Base-by-base conservation (phyloP, 139 green algal species). In the Tetradesmus lagerheimii region DNA sequence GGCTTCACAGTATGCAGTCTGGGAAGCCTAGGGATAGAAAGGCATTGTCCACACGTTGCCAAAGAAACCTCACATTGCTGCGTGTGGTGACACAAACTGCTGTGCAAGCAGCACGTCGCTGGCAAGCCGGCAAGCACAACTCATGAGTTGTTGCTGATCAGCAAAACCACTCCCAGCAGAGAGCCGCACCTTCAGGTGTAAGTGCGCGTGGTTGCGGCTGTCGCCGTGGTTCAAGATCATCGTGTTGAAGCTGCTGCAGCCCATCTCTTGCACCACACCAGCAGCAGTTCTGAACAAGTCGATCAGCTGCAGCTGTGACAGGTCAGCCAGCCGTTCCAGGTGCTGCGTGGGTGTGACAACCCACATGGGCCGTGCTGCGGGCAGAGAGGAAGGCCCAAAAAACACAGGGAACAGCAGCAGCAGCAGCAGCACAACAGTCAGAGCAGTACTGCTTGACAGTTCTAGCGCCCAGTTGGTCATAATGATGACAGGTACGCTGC, bases 171-270 rank as follows among this genome's bases (percentile, higher is more conserved):
- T n/a, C n/a, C n/a, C n/a, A n/a, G n/a, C n/a, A n/a, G n/a, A 14
- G 43, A 50, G 43, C 20, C 57, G 12, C 57, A 87, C 53, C 27
- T 87, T 78, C 0, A 87, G 81, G 43, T 87, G 81, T 4, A 87
- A 25, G 53, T 87, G 81, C 8, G 53, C 81, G 74, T 87, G 81
- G 38, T 89, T 89, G 5, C 84, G 23, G 38, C 75, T 66, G 84
- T 89, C 67, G 27, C 84, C 84, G 2, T 89, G 84, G 34, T 89
- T 89, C 6, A 89, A 38, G 20, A 89, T 79, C 66, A 89, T 89
- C 27, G 16, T 89, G 27, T 67, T 67, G 27, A 71, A 81, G 66
- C 62, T 88, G 64, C 38, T 34, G 29, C 66, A 89, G 9, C 66
- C 66, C 84, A 89, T 89, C n/a, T 83, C 41, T 2, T 29, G 4